Conservation (phyloP, 192 early-diverging fungal species). For the Gaertneriomyces sp. region DNA sequence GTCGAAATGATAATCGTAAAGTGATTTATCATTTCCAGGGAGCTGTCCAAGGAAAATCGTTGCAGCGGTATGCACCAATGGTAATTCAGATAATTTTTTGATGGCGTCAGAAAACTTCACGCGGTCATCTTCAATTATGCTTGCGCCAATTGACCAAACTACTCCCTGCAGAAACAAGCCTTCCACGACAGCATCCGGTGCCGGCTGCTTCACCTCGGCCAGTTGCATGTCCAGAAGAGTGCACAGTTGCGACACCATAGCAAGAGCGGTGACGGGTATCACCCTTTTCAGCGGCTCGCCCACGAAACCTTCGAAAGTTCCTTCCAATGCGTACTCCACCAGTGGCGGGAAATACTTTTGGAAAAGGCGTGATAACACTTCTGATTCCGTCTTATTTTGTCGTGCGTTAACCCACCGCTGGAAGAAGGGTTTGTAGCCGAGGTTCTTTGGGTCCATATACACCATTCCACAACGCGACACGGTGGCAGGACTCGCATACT, state of each 20-base stretch:
- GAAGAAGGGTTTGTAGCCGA: constrained; percentile 54
- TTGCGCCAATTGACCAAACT: constrained; percentile 56
- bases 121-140: constrained; percentile 53
- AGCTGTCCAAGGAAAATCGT: constrained; percentile 48
- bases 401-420: constrained; percentile 50
- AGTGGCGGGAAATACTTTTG: constrained; percentile 47
- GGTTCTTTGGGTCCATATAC: constrained; percentile 63
- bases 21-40: constrained; percentile 52
- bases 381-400: constrained; percentile 48
- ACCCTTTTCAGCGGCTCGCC: constrained; percentile 51
- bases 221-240: constrained; percentile 51
- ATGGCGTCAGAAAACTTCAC: constrained; percentile 55
- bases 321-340: constrained; percentile 54
- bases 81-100: constrained; percentile 57
- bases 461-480: constrained; percentile 63
- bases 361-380: constrained; percentile 45
- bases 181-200: constrained; percentile 47
- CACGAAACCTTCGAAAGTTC: constrained; percentile 51
- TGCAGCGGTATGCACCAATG: constrained; percentile 47
- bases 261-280: constrained; percentile 51
- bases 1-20: constrained; percentile 62
- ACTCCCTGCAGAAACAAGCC: constrained; percentile 55
- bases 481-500: constrained; percentile 60
- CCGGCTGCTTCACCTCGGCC: constrained; percentile 41
- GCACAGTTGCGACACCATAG: constrained; percentile 54